Evolutionary conservation across 2,329 filamentous ascomycete genomes (phyloP), one percentile per base, ranked within the genome.

Genomic region (Cephalotrichum gorgonifer): DNA sequence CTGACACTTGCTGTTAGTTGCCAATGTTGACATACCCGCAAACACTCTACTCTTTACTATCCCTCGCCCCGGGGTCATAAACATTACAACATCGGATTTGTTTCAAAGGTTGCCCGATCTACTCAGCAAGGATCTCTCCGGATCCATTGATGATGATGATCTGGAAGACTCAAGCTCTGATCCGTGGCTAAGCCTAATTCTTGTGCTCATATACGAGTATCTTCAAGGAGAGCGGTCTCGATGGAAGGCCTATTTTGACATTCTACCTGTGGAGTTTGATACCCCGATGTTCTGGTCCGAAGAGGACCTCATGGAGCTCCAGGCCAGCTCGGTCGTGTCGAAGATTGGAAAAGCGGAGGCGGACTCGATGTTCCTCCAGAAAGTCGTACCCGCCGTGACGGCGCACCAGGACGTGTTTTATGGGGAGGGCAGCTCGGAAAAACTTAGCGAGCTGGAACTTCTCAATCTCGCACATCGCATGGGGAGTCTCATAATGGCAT

Each of bases 401-500:
- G 58, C 62, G 6, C 61, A 79, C 50, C 59, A 65, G 6, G 47
- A 58, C 4, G 55, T 76, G 1, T 81, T 81, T 50, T 74, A 69
- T 39, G 62, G 67, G 0, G 53, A 53, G 1, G 62, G 61, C n/a
- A n/a, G n/a, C 0, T 57, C 65, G 55, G 54, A 52, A 6, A 55
- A 53, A 2, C 60, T 68, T 6, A 59, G 55, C 12, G 75, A 79
- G 25, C 64, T 66, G 2, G 64, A 74, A 23, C 62, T 81, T 2
- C 53, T 78, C 2, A 53, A 55, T 7, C 60, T 81, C 17, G 85
- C 86, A 47, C 88, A 95, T 62, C 75, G 80, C 8, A 90, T 95
- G 83, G 89, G 86, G 1, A 90, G 85, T 52, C 81, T 85, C 15
- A 91, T 95, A 55, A 94, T 95, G 88, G 85, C 88, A 0, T 95